Evolutionary conservation across 164 flowering plant species (phyloP).

Genomic region (Annona squamosa): DNA sequence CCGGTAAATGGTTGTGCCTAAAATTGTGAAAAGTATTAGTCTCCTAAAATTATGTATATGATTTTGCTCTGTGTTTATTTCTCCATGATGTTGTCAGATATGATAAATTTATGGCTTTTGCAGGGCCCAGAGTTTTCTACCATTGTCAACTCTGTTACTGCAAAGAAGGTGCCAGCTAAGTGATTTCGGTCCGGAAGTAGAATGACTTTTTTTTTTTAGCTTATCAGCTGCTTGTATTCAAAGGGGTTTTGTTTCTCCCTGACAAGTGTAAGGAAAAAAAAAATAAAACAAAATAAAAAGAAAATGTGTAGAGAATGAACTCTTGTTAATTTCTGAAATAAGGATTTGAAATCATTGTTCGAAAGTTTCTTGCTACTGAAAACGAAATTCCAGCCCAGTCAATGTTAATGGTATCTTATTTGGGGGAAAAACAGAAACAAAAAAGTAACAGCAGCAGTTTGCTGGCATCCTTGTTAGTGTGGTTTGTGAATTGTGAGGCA

Average conservation of each 20-base stretch:
- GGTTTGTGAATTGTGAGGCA: too few species aligned
- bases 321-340: too few species aligned
- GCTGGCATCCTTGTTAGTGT: too few species aligned
- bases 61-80: too few species aligned
- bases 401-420: too few species aligned
- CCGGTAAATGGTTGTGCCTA: too few species aligned
- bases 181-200: conserved; percentile 1
- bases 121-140: conserved; percentile 95
- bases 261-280: background rate
- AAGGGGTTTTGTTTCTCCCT: conserved; percentile 6
- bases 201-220: conserved; percentile 7
- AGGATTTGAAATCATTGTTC: background rate
- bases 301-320: background rate
- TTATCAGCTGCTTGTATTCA: background rate
- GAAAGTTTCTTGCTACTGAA: background rate
- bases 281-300: background rate
- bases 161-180: conserved; percentile 84
- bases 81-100: background rate
- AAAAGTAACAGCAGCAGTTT: too few species aligned
- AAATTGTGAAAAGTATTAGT: too few species aligned
- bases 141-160: conserved; percentile 81
- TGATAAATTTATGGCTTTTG: conserved; percentile 8
- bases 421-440: too few species aligned
- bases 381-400: too few species aligned
- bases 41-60: too few species aligned